These are phyloP conservation scores for Spergularia azorica DNA, from an alignment of 179 eudicot genomes.

Conservation along the genomic window DNA sequence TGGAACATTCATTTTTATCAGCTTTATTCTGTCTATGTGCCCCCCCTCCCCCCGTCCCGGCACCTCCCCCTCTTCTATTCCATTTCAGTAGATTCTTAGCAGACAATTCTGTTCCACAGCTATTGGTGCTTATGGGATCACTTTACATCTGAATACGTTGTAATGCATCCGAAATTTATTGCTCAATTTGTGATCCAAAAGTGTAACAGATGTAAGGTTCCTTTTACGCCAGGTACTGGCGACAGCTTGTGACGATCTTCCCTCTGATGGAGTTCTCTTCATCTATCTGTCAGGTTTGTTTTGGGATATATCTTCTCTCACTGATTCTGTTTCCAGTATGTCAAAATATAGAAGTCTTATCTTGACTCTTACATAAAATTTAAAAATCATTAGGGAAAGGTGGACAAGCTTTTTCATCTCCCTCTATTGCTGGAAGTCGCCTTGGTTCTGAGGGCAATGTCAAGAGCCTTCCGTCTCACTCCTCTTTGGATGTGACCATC, in stretches of 20 bases:
- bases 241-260: slow-evolving; percentile 82
- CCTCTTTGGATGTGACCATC: slow-evolving; percentile 20
- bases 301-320: slow-evolving; percentile 12
- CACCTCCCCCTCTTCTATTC: too few relatives aligned
- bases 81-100: neutral
- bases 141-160: neutral
- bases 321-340: slow-evolving; percentile 3
- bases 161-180: neutral
- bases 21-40: neutral
- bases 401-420: slow-evolving; percentile 38
- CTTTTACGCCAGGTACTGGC: slow-evolving; percentile 67
- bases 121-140: neutral
- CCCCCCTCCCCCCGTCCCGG: neutral
- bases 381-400: slow-evolving; percentile 53
- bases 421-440: slow-evolving; percentile 44
- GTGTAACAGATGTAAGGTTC: slow-evolving; percentile 11
- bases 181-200: slow-evolving; percentile 1
- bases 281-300: slow-evolving; percentile 67
- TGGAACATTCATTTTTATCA: slow-evolving; percentile 13
- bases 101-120: neutral
- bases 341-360: slow-evolving; percentile 5
- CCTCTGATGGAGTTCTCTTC: slow-evolving; percentile 81
- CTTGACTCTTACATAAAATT: slow-evolving; percentile 12
- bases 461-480: slow-evolving; percentile 42
- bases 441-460: slow-evolving; percentile 37